phyloP scores from a whole-genome alignment of 2,329 filamentous ascomycete genomes.

The Monosporascus sp. region DNA sequence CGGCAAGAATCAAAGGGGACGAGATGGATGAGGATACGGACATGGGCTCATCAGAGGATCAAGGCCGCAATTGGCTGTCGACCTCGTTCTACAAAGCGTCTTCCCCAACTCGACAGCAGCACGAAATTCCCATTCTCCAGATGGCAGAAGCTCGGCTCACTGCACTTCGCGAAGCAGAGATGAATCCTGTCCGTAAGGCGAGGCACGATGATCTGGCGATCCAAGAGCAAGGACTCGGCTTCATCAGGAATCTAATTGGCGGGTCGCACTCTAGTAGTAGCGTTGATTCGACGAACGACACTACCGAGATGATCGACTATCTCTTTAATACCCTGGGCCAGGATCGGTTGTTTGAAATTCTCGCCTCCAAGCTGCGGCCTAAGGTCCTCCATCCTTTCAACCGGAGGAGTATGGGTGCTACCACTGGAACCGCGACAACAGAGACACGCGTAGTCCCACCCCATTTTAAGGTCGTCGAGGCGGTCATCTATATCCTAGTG shows the following conservation, averaged over 20 bases:
- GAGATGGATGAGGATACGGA: slow-evolving; percentile 55
- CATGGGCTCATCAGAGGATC: slow-evolving; percentile 44
- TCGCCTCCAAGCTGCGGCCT: slow-evolving; percentile 70
- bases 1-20: slow-evolving; percentile 28
- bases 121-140: slow-evolving; percentile 30
- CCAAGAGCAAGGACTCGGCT: slow-evolving; percentile 85
- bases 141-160: slow-evolving; percentile 45
- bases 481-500: slow-evolving; percentile 76
- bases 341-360: slow-evolving; percentile 72
- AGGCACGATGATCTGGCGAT: slow-evolving; percentile 76
- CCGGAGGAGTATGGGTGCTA: slow-evolving; percentile 26
- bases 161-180: slow-evolving; percentile 57
- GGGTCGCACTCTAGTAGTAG: slow-evolving; percentile 44
- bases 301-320: slow-evolving; percentile 75
- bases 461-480: slow-evolving; percentile 65
- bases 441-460: slow-evolving; percentile 50
- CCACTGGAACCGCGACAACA: slow-evolving; percentile 8
- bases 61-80: slow-evolving; percentile 20
- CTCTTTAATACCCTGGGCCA: slow-evolving; percentile 71
- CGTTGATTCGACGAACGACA: slow-evolving; percentile 44
- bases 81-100: slow-evolving; percentile 12
- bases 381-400: slow-evolving; percentile 49
- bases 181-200: slow-evolving; percentile 61
- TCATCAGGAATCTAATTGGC: slow-evolving; percentile 84
- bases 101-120: slow-evolving; percentile 5